Percentiles rank a stretch among this genome's conserved stretches.
These are phyloP conservation scores for Geosmithia morbida DNA, from an alignment of 2,329 filamentous ascomycete species.

Conservation along the genomic window DNA sequence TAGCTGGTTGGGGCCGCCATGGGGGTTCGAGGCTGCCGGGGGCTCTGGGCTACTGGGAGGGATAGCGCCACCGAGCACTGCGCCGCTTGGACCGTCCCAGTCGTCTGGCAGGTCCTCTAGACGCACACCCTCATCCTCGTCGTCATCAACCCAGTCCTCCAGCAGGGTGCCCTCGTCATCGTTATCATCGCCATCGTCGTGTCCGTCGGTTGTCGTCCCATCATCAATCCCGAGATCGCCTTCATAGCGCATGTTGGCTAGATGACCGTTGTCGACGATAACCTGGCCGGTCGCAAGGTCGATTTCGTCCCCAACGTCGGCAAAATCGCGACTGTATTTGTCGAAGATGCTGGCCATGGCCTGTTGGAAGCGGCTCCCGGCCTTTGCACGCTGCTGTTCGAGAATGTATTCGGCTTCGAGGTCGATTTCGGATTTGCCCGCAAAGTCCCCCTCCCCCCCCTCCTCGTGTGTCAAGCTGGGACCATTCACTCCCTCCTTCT, in stretches of 20 bases:
- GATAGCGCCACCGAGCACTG: too few relatives aligned
- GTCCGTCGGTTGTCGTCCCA: conserved; percentile 4
- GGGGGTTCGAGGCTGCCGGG: neutral
- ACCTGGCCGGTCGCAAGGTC: conserved; percentile 70
- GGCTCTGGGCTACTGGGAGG: neutral
- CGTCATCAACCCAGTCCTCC: conserved; percentile 11
- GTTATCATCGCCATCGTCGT: conserved; percentile 11
- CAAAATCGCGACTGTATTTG: conserved; percentile 77
- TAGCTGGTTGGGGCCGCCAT: neutral
- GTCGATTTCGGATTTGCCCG: neutral
- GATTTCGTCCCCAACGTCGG: conserved; percentile 75
- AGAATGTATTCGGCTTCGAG: conserved; percentile 31
- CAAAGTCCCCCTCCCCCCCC: conserved; percentile 12
- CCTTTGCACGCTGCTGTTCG: conserved; percentile 46
- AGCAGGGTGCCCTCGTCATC: conserved; percentile 19
- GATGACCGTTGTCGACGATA: conserved; percentile 82
- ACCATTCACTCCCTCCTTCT: conserved; percentile 27
- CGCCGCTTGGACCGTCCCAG: conserved; percentile 1
- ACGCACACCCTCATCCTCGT: conserved; percentile 17
- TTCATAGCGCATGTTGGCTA: conserved; percentile 45
- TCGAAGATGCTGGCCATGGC: conserved; percentile 79
- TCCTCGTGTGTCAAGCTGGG: conserved; percentile 25
- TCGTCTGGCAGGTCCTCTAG: conserved; percentile 13
- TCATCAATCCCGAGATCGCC: conserved; percentile 26
- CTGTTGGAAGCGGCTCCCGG: conserved; percentile 59